A percentile compares a stretch with the other conserved stretches of the same genome.
These are phyloP conservation scores for Xylaria sp. DNA, from an alignment of 2,329 filamentous ascomycete species.

Conservation along the genomic window DNA sequence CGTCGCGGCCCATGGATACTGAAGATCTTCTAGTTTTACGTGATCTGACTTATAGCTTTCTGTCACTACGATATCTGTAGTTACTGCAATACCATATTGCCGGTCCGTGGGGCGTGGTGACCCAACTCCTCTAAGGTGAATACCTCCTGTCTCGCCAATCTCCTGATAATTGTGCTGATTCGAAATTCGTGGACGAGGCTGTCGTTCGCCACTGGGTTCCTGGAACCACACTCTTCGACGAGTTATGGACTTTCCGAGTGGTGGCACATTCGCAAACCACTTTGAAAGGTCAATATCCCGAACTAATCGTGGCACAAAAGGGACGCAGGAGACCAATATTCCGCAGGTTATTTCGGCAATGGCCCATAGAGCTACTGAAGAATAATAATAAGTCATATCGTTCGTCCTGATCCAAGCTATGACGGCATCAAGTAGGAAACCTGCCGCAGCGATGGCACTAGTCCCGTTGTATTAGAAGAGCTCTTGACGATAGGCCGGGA, in stretches of 20 bases:
- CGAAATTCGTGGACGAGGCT: neutral
- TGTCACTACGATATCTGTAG: slow-evolving; percentile 20
- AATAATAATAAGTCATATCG: slow-evolving; percentile 26
- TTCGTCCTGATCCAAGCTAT: slow-evolving; percentile 3
- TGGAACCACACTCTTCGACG: neutral
- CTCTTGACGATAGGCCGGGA: no score
- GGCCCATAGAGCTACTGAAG: slow-evolving; percentile 16
- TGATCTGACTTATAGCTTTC: no score
- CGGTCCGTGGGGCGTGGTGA: slow-evolving; percentile 18
- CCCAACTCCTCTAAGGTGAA: neutral
- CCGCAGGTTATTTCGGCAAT: slow-evolving; percentile 26
- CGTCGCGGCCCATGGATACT: no score
- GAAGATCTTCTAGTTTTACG: no score
- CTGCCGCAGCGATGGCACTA: neutral
- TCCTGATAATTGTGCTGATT: slow-evolving; percentile 6
- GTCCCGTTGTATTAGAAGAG: no score
- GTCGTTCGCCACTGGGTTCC: neutral
- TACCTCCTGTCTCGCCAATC: neutral
- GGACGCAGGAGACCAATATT: slow-evolving; percentile 20
- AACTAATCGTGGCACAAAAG: slow-evolving; percentile 6
- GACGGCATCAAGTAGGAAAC: slow-evolving; percentile 12
- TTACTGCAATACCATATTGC: slow-evolving; percentile 19
- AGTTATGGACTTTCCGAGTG: neutral
- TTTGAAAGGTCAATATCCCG: neutral
- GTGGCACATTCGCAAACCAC: neutral